Percentiles rank a stretch among this genome's conserved stretches.
Evolutionary conservation across 2,329 filamentous ascomycete genomes (phyloP).

Genomic region (Aspergillus cejpii): DNA sequence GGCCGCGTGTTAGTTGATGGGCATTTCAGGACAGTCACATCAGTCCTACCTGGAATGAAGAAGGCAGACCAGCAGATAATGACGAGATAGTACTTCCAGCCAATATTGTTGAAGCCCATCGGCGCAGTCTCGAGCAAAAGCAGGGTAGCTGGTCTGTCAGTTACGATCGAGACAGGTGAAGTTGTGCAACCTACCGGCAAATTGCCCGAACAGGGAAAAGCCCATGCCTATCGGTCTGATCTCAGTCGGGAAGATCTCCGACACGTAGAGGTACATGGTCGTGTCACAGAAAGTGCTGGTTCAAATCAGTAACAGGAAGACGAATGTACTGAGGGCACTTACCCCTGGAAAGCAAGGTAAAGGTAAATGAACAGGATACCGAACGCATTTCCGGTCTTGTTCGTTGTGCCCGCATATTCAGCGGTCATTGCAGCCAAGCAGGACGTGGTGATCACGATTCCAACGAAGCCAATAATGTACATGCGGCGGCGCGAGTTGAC

Average conservation of each 20-base stretch:
- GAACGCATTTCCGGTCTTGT: conserved; percentile 37
- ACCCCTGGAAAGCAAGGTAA: conserved; percentile 47
- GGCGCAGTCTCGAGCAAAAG: conserved; percentile 46
- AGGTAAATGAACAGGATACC: conserved; percentile 41
- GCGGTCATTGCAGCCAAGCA: conserved; percentile 38
- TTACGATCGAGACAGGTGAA: background rate
- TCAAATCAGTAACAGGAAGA: conserved; percentile 5
- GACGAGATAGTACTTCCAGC: conserved; percentile 49
- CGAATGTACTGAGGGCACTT: conserved; percentile 10
- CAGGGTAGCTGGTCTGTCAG: conserved; percentile 35
- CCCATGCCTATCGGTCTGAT: conserved; percentile 49
- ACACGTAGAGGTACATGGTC: conserved; percentile 44
- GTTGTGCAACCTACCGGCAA: conserved; percentile 28
- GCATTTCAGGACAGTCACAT: background rate
- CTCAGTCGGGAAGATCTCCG: conserved; percentile 46
- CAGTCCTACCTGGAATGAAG: conserved; percentile 34
- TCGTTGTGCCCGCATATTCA: conserved; percentile 34
- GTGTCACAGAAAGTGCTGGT: conserved; percentile 42
- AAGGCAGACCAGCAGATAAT: conserved; percentile 42
- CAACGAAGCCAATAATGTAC: conserved; percentile 40
- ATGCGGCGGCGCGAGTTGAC: conserved; percentile 38
- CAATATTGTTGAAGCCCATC: conserved; percentile 40
- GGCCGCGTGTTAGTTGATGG: conserved; percentile 3
- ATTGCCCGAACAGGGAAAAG: conserved; percentile 48
- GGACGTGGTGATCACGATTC: conserved; percentile 38